These are phyloP conservation scores for Rubia yunnanensis DNA, from an alignment of 257 asterid species.

Conservation along the genomic window DNA sequence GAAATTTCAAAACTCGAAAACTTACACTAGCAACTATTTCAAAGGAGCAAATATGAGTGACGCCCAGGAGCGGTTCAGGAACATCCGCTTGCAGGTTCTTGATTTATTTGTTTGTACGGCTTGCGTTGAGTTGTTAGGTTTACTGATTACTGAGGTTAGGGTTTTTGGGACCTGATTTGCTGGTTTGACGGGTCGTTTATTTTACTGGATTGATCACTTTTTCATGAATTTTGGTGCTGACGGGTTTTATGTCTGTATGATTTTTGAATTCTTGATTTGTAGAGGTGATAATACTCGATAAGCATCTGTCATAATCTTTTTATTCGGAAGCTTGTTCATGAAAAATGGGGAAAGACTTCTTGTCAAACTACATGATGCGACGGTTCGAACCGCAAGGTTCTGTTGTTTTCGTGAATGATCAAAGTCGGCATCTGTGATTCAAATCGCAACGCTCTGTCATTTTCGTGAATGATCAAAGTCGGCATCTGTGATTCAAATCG, in stretches of 20 bases:
- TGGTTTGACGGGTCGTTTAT: neutral
- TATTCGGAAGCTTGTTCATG: neutral
- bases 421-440: neutral
- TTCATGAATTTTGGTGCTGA: neutral
- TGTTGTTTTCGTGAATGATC: neutral
- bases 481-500: neutral
- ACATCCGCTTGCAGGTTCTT: conserved; percentile 80
- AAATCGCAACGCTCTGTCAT: neutral
- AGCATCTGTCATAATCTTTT: neutral
- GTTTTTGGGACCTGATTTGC: conserved; percentile 5
- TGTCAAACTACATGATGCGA: neutral
- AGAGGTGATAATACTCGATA: too few species aligned
- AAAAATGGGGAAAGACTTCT: neutral
- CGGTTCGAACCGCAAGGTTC: neutral
- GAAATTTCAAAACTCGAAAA: too few species aligned
- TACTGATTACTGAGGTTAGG: conserved; percentile 2
- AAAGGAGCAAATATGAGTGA: conserved; percentile 87
- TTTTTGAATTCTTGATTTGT: neutral
- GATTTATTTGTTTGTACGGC: neutral
- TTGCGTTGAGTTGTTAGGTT: neutral
- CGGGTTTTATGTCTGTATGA: neutral
- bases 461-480: neutral
- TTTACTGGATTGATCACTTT: neutral
- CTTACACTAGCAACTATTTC: too few species aligned
- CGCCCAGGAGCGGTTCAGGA: conserved; percentile 90